Percentiles rank a stretch among this genome's conserved stretches.
These are phyloP conservation scores for Botrytis galanthina DNA, from an alignment of 2,329 filamentous ascomycete genomes.

Conservation along the genomic window DNA sequence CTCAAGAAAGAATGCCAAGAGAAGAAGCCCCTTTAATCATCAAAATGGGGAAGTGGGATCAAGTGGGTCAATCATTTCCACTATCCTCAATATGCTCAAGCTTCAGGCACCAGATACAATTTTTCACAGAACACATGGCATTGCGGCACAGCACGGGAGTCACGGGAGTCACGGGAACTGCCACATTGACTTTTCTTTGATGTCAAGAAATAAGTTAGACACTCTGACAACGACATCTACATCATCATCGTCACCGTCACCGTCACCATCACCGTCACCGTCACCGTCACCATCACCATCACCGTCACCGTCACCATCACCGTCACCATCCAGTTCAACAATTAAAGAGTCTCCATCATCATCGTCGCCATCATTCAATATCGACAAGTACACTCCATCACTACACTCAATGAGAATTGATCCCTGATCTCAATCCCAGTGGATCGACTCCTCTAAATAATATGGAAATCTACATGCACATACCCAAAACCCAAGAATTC, in stretches of 20 bases:
- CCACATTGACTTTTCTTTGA: not conserved
- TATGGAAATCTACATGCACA: not conserved
- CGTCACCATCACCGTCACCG: too few relatives aligned
- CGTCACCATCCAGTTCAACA: not conserved
- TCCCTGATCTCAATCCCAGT: not conserved
- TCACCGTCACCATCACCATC: too few relatives aligned
- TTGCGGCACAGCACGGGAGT: not conserved
- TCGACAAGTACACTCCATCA: not conserved
- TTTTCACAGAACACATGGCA: not conserved
- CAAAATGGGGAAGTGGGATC: not conserved
- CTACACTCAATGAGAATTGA: not conserved
- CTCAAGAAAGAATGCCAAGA: not conserved
- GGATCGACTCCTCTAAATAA: not conserved
- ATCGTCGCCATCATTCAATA: not conserved
- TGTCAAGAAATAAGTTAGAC: not conserved
- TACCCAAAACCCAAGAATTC: not conserved
- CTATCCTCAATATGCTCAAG: conserved; percentile 1
- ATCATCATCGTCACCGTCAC: too few relatives aligned
- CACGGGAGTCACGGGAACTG: too few relatives aligned
- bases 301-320: too few relatives aligned
- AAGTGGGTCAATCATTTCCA: not conserved
- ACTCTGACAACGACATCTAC: too few relatives aligned
- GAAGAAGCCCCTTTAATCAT: not conserved
- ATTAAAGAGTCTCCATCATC: not conserved
- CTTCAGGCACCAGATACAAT: not conserved